Evolutionary conservation across 495 filamentous ascomycete genomes (phyloP), one percentile per base, ranked within the genome.

Genomic region (Aspergillus avenaceus): DNA sequence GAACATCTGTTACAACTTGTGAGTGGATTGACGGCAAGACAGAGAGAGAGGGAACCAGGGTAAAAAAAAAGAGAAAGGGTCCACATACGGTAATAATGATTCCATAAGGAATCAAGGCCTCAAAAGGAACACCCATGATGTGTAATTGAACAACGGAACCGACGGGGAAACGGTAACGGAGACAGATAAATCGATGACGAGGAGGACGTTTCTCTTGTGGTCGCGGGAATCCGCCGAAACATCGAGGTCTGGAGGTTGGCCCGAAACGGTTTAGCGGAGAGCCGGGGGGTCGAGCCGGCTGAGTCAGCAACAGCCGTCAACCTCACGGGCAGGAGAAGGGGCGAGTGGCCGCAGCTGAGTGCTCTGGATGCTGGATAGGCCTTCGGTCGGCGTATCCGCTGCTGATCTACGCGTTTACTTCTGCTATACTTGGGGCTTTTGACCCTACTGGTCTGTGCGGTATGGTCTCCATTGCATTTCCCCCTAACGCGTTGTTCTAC

Each of bases 61-160:
- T n/a, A 13, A 23, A 25, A 19, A 49, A 45, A 55, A 47, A 24
- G 43, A 5, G 52, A 47, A 43, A 52, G 46, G 54, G 51, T 36
- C 52, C 49, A 76, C 90, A 69, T 77, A 97, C 91, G 65, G 70
- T 77, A 44, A 91, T 66, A 72, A 95, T 88, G 78, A 97, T 91
- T 58, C 80, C 93, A 75, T 95, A 97, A 41, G 93, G 93, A 66
- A 98, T 71, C 60, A 98, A 74, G 51, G 91, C 84, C 79, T 98
- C 93, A 76, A 97, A 97, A 45, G 93, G 93, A 55, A 98, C 83
- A 67, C 86, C 89, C 93, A 97, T 97, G 41, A 61, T 79, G 79
- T 50, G 48, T 8, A 34, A 40, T 50, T 22, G 44, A 38, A 29
- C 32, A 36, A 36, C 32, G 2, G 18, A 16, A 8, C 16, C 16